A percentile compares a stretch with the other conserved stretches of the same genome.
These are phyloP conservation scores for Candida quercuum DNA, from an alignment of 805 yeast genomes.

Conservation along the genomic window DNA sequence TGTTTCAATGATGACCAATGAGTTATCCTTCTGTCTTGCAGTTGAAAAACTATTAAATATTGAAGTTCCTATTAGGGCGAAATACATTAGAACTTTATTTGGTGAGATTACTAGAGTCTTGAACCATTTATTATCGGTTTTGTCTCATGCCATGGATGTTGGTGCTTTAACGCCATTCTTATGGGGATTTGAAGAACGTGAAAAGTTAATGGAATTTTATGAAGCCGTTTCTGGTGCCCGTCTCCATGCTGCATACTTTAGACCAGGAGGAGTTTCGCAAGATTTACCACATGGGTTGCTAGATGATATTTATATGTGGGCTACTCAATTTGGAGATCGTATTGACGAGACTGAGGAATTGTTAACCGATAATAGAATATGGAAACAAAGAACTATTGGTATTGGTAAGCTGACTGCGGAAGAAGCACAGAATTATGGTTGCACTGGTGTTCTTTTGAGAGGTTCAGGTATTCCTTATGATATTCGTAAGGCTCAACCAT, in stretches of 20 bases:
- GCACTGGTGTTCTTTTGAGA: constrained; percentile 86
- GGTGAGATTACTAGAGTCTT: constrained; percentile 82
- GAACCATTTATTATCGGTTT: constrained; percentile 81
- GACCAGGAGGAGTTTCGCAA: constrained; percentile 92
- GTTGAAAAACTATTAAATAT: constrained; percentile 79
- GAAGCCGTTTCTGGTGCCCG: constrained; percentile 90
- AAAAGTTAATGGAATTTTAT: constrained; percentile 87
- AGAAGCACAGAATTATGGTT: constrained; percentile 76
- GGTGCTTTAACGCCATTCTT: constrained; percentile 91
- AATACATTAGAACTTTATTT: constrained; percentile 78
- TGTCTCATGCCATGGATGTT: constrained; percentile 90
- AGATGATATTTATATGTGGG: constrained; percentile 94
- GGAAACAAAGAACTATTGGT: constrained; percentile 82
- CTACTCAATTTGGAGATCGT: constrained; percentile 91
- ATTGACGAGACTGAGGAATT: constrained; percentile 87
- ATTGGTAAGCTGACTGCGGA: constrained; percentile 81
- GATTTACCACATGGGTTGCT: constrained; percentile 82
- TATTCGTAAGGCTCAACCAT: constrained; percentile 80
- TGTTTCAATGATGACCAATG: constrained; percentile 87
- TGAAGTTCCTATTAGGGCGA: constrained; percentile 80
- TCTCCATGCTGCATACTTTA: constrained; percentile 79
- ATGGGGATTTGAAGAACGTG: constrained; percentile 94
- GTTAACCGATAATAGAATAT: constrained; percentile 84
- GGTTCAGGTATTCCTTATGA: constrained; percentile 89
- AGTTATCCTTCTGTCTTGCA: constrained; percentile 77